A percentile compares a stretch with the other conserved stretches of the same genome.
Conservation (phyloP, 208 protist species). For the Angomonas desouzai region DNA sequence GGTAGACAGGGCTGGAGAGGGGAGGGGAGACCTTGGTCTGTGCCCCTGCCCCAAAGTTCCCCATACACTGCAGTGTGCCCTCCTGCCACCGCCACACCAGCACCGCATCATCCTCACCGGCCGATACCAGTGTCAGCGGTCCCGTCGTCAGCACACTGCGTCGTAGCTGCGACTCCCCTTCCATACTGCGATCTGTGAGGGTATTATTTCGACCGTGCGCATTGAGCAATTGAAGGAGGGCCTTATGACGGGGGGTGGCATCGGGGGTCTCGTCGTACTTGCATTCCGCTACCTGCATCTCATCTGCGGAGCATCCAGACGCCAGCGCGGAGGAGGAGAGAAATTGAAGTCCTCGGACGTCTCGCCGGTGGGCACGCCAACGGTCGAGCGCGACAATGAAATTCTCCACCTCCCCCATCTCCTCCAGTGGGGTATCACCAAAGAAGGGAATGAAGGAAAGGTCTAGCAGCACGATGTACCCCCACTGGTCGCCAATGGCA, state of each 20-base stretch:
- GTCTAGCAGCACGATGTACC: constrained; percentile 18
- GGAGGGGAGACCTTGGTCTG: constrained; percentile 24
- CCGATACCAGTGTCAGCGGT: constrained; percentile 33
- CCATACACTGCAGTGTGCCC: constrained; percentile 43
- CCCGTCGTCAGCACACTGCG: background rate
- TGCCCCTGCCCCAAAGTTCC: constrained; percentile 48
- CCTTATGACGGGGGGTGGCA: constrained; percentile 1
- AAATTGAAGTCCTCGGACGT: constrained; percentile 45
- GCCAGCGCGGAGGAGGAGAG: constrained; percentile 5
- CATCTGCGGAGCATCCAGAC: constrained; percentile 8
- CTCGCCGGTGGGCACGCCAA: constrained; percentile 64
- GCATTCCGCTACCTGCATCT: background rate
- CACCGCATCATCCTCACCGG: constrained; percentile 51
- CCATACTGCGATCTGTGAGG: background rate
- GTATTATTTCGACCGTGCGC: background rate
- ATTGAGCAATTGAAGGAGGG: constrained; percentile 11
- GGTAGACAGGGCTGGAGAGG: constrained; percentile 20
- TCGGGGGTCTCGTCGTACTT: background rate
- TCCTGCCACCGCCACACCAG: constrained; percentile 49
- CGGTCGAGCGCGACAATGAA: constrained; percentile 46
- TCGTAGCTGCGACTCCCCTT: constrained; percentile 2
- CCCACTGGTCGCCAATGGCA: constrained; percentile 52
- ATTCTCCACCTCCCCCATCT: constrained; percentile 16
- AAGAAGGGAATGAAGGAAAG: constrained; percentile 14
- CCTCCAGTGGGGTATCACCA: background rate